Evolutionary conservation across 2,329 filamentous ascomycete genomes (phyloP).

Genomic region (Apiospora koreana): DNA sequence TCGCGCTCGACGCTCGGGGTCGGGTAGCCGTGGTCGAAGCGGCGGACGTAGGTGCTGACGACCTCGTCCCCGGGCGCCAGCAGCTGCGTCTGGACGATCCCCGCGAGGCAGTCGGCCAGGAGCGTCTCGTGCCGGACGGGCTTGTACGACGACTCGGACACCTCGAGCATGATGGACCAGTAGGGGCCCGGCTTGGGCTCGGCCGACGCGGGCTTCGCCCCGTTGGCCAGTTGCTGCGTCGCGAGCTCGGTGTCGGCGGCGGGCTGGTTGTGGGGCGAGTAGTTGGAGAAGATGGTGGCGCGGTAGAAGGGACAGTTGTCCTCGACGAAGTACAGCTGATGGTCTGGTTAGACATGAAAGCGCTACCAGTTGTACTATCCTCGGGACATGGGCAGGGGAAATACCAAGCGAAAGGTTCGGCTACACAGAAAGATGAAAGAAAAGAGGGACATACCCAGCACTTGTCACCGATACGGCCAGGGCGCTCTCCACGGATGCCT

Average conservation of each 20-base stretch:
- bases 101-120: slow-evolving; percentile 88
- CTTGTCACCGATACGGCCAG: slow-evolving; percentile 97
- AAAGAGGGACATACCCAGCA: slow-evolving; percentile 72
- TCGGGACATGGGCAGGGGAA: too few species aligned
- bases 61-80: slow-evolving; percentile 82
- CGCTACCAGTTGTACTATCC: not conserved
- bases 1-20: slow-evolving; percentile 94
- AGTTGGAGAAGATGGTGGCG: slow-evolving; percentile 99
- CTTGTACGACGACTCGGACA: slow-evolving; percentile 95
- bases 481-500: slow-evolving; percentile 86
- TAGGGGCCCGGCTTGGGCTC: slow-evolving; percentile 86
- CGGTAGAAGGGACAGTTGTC: slow-evolving; percentile 99
- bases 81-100: slow-evolving; percentile 97
- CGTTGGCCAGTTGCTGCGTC: slow-evolving; percentile 82
- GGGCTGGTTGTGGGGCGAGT: slow-evolving; percentile 98
- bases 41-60: slow-evolving; percentile 88
- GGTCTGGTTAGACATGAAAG: slow-evolving; percentile 22
- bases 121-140: slow-evolving; percentile 84
- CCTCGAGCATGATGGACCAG: slow-evolving; percentile 99
- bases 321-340: slow-evolving; percentile 92
- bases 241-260: slow-evolving; percentile 78
- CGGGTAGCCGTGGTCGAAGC: slow-evolving; percentile 97
- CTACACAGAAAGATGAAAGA: slow-evolving; percentile 13
- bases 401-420: not conserved
- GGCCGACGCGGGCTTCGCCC: slow-evolving; percentile 72